Conservation (phyloP, 1,284 basidiomycete genomes). For the Pyrrhoderma noxium region DNA sequence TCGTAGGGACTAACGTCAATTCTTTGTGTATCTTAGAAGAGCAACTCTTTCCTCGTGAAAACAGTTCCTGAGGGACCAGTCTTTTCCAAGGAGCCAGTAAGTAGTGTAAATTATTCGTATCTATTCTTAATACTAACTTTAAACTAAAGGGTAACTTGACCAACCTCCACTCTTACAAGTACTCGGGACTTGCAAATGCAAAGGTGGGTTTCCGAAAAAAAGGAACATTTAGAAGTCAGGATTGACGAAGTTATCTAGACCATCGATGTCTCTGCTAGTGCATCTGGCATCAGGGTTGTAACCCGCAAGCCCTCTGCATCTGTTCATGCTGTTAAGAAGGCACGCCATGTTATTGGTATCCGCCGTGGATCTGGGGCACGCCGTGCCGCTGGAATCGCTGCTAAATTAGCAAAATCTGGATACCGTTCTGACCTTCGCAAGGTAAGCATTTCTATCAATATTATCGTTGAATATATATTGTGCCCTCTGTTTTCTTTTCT, state of each 20-base stretch:
- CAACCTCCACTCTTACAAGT: constrained; percentile 85
- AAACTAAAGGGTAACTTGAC: constrained; percentile 68
- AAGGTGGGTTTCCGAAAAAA: constrained; percentile 45
- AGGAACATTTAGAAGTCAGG: not conserved
- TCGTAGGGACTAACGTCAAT: not conserved
- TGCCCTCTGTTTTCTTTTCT: constrained; percentile 18
- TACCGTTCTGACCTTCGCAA: constrained; percentile 80
- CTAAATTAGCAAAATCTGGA: constrained; percentile 59
- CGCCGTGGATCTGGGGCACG: constrained; percentile 69
- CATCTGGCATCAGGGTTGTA: constrained; percentile 57
- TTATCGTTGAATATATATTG: not conserved
- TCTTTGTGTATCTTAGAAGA: constrained; percentile 41
- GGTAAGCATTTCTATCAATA: constrained; percentile 43
- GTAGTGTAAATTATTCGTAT: constrained; percentile 26
- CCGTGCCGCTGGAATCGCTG: constrained; percentile 66
- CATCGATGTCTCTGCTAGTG: constrained; percentile 56
- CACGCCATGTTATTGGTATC: constrained; percentile 46
- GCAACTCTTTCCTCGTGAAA: constrained; percentile 83
- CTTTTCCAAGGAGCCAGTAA: constrained; percentile 80
- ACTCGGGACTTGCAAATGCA: constrained; percentile 78
- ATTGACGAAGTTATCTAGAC: constrained; percentile 39
- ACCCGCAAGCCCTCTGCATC: constrained; percentile 65
- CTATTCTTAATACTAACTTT: not conserved
- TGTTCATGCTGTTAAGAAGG: constrained; percentile 44
- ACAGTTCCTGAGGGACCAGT: constrained; percentile 59